Evolutionary conservation across 176 grass and related monocot species (phyloP).

Genomic region (Carex myosuroides): DNA sequence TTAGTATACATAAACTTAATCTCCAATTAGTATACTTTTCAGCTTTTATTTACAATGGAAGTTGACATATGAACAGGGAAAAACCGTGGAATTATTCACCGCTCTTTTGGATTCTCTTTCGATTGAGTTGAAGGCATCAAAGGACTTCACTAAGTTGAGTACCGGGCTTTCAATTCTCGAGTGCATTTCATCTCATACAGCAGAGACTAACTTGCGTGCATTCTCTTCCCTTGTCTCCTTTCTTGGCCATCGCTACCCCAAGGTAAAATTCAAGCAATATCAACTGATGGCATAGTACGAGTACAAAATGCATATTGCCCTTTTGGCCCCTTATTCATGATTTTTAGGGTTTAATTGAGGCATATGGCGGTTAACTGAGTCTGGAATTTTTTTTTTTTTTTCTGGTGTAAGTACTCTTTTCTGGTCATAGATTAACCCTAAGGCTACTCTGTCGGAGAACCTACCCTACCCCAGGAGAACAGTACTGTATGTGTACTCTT

Average conservation of each 20-base stretch:
- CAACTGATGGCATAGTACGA: background rate
- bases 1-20: background rate
- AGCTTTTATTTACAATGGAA: slow-evolving; percentile 17
- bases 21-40: slow-evolving; percentile 8
- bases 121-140: slow-evolving; percentile 67
- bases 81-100: slow-evolving; percentile 49
- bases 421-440: background rate
- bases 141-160: slow-evolving; percentile 78
- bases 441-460: too few species aligned
- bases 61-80: slow-evolving; percentile 31
- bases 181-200: slow-evolving; percentile 63
- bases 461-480: too few species aligned
- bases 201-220: slow-evolving; percentile 45
- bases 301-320: background rate
- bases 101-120: slow-evolving; percentile 52
- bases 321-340: background rate
- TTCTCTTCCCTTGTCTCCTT: slow-evolving; percentile 74
- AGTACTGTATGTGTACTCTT: too few species aligned
- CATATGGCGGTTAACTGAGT: background rate
- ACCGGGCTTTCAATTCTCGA: slow-evolving; percentile 76
- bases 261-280: slow-evolving; percentile 36
- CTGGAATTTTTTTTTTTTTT: background rate
- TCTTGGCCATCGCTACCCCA: slow-evolving; percentile 84
- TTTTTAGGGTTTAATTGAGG: background rate
- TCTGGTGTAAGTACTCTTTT: background rate